Evolutionary conservation across 805 yeast genomes (phyloP).

Genomic region (Clavispora vitiphila): DNA sequence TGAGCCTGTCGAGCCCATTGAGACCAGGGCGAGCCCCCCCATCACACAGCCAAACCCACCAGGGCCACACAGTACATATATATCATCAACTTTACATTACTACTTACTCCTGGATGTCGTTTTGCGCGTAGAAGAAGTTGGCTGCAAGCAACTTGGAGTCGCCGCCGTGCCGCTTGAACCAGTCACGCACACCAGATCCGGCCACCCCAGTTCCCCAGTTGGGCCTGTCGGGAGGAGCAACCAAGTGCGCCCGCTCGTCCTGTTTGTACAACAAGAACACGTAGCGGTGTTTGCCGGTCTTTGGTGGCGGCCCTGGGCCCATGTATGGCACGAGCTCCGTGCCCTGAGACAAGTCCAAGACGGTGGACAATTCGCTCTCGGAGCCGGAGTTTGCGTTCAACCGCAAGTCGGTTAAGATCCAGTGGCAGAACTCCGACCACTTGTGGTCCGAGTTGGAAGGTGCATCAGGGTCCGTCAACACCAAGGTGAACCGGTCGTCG

Average conservation of each 20-base stretch:
- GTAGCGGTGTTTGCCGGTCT: slow-evolving; percentile 84
- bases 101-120: slow-evolving; percentile 22
- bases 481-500: slow-evolving; percentile 61
- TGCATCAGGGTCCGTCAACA: slow-evolving; percentile 91
- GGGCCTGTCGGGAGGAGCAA: slow-evolving; percentile 52
- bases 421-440: slow-evolving; percentile 88
- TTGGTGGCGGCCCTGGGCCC: slow-evolving; percentile 90
- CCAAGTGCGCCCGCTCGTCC: slow-evolving; percentile 39
- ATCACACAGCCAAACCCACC: too few species aligned
- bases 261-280: slow-evolving; percentile 73
- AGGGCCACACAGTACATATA: too few species aligned
- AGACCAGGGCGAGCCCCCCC: too few species aligned
- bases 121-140: slow-evolving; percentile 83
- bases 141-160: slow-evolving; percentile 60
- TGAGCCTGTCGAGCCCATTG: too few species aligned
- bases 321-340: slow-evolving; percentile 49
- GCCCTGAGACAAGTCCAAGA: slow-evolving; percentile 33
- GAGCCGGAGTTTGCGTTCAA: slow-evolving; percentile 29
- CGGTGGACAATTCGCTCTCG: slow-evolving; percentile 22
- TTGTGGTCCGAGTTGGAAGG: slow-evolving; percentile 77
- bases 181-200: slow-evolving; percentile 70
- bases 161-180: slow-evolving; percentile 57
- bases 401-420: slow-evolving; percentile 52
- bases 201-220: slow-evolving; percentile 87
- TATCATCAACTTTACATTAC: not conserved